Percentiles rank a stretch among this genome's conserved stretches.
phyloP scores from a whole-genome alignment of 441 rosid genomes.

The Pelargonium australe region DNA sequence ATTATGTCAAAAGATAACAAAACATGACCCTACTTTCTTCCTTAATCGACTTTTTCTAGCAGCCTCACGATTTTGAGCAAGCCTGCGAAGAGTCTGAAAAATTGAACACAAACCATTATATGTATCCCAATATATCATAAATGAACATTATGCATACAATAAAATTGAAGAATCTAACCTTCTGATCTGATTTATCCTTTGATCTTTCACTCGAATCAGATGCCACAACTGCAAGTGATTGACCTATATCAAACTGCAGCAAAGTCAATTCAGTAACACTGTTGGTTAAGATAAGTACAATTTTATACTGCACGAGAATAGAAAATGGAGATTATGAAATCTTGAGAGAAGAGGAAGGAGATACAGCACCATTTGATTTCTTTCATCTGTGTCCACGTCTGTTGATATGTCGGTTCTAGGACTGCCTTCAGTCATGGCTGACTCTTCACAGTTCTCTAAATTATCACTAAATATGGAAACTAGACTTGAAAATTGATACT shows the following conservation, averaged over 20 bases:
- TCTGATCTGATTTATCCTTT: conserved; percentile 82
- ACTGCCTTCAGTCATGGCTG: conserved; percentile 25
- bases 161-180: conserved; percentile 41
- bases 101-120: not conserved
- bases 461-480: conserved; percentile 9
- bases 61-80: conserved; percentile 99
- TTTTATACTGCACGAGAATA: not conserved
- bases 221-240: conserved; percentile 35
- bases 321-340: not conserved
- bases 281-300: not conserved
- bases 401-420: conserved; percentile 25
- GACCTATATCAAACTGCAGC: conserved; percentile 14
- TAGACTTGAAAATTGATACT: not conserved
- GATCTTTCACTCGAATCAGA: conserved; percentile 94
- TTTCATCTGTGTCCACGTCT: conserved; percentile 21
- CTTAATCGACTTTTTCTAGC: conserved; percentile 98
- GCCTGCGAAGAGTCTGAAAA: conserved; percentile 90
- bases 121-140: no score
- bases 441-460: conserved; percentile 18
- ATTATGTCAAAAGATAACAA: no score
- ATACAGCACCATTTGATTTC: conserved; percentile 16
- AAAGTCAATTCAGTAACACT: not conserved
- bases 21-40: conserved; percentile 53
- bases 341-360: not conserved
- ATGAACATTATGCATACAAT: not conserved